Conservation (phyloP, 2,329 filamentous ascomycete species). For the Xylaria sp. region DNA sequence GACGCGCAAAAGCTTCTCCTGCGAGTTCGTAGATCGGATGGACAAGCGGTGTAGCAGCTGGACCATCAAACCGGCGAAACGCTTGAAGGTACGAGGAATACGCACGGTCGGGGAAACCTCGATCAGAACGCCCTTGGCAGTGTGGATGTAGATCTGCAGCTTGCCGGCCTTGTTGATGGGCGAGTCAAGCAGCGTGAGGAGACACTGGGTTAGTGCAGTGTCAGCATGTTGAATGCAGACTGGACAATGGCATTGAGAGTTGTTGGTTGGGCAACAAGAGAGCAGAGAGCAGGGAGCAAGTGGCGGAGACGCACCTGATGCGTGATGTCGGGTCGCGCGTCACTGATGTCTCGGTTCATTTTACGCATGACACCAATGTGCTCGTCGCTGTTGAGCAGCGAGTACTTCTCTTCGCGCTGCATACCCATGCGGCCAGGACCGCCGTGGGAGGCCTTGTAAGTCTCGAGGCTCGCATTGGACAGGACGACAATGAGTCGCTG, state of each 20-base stretch:
- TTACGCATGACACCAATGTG: slow-evolving; percentile 99
- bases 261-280: slow-evolving; percentile 21
- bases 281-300: neutral
- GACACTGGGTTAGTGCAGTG: slow-evolving; percentile 58
- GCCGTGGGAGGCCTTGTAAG: slow-evolving; percentile 83
- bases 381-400: slow-evolving; percentile 95
- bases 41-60: slow-evolving; percentile 92
- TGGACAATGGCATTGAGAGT: slow-evolving; percentile 9
- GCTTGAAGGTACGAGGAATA: slow-evolving; percentile 97
- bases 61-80: slow-evolving; percentile 97
- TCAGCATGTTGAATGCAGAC: slow-evolving; percentile 45
- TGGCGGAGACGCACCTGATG: slow-evolving; percentile 70
- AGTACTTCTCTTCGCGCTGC: slow-evolving; percentile 88
- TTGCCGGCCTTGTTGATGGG: slow-evolving; percentile 97
- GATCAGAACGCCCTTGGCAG: slow-evolving; percentile 92
- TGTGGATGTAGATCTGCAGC: slow-evolving; percentile 98
- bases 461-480: slow-evolving; percentile 95
- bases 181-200: slow-evolving; percentile 93
- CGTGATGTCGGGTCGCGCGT: slow-evolving; percentile 94
- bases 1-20: slow-evolving; percentile 94
- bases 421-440: slow-evolving; percentile 53
- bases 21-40: slow-evolving; percentile 92
- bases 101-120: slow-evolving; percentile 97
- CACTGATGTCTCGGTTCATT: slow-evolving; percentile 98
- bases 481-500: slow-evolving; percentile 91